Evolutionary conservation across 768 basidiomycete genomes (phyloP).

Genomic region (Panaeolus cyanescens): DNA sequence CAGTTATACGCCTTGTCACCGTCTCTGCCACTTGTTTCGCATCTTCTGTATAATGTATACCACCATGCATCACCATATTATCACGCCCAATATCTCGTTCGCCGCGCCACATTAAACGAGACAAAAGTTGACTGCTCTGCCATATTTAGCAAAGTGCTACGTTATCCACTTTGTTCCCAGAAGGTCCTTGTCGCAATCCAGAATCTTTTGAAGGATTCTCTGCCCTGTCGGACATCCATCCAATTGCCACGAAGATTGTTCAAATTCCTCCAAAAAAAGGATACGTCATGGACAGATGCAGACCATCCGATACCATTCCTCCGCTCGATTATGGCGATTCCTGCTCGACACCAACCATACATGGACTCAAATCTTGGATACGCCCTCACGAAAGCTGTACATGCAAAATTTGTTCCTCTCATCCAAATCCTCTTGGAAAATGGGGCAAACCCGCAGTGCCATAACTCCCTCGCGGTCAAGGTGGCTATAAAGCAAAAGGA

Average conservation of each 20-base stretch:
- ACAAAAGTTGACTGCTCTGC: slow-evolving; percentile 20
- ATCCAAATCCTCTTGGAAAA: slow-evolving; percentile 69
- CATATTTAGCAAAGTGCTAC: slow-evolving; percentile 52
- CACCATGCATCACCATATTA: slow-evolving; percentile 55
- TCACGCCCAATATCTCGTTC: slow-evolving; percentile 68
- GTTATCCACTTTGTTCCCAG: slow-evolving; percentile 61
- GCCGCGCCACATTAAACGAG: slow-evolving; percentile 17
- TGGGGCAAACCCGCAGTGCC: slow-evolving; percentile 69
- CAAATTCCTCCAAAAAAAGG: slow-evolving; percentile 42
- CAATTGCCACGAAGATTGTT: slow-evolving; percentile 74
- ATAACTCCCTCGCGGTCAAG: slow-evolving; percentile 64
- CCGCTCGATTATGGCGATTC: slow-evolving; percentile 49
- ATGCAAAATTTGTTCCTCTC: slow-evolving; percentile 62
- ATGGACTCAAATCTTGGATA: slow-evolving; percentile 79
- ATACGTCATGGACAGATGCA: slow-evolving; percentile 40
- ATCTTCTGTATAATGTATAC: slow-evolving; percentile 55
- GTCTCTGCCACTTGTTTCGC: slow-evolving; percentile 60
- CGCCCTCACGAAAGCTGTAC: slow-evolving; percentile 77
- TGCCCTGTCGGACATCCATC: slow-evolving; percentile 3
- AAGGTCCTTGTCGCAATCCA: slow-evolving; percentile 47
- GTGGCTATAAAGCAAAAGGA: slow-evolving; percentile 78
- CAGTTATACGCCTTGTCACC: slow-evolving; percentile 71
- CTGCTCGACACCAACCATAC: slow-evolving; percentile 43
- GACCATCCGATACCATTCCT: slow-evolving; percentile 69
- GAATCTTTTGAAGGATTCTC: slow-evolving; percentile 26